A percentile compares a stretch with the other conserved stretches of the same genome.
Conservation (phyloP, 2,329 filamentous ascomycete genomes). For the Penicillium sp. region DNA sequence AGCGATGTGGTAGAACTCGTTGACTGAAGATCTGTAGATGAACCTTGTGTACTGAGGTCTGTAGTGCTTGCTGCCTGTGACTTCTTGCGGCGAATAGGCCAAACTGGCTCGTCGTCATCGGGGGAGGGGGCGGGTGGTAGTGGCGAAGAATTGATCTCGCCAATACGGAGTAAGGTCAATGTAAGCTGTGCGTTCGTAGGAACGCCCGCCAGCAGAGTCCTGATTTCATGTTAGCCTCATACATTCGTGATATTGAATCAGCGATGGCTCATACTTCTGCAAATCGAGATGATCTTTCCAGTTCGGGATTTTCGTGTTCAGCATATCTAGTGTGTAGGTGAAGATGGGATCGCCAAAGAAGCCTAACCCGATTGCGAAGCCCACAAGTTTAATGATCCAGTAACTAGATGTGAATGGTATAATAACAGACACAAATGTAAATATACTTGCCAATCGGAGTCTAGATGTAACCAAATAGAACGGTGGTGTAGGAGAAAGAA, state of each 20-base stretch:
- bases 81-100: slow-evolving; percentile 43
- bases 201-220: slow-evolving; percentile 72
- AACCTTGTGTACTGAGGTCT: slow-evolving; percentile 49
- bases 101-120: slow-evolving; percentile 31
- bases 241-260: too few species aligned
- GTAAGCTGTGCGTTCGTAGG: slow-evolving; percentile 85
- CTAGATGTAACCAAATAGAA: slow-evolving; percentile 58
- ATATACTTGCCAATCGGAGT: slow-evolving; percentile 54
- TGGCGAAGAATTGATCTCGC: slow-evolving; percentile 77
- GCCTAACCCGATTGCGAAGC: slow-evolving; percentile 66
- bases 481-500: slow-evolving; percentile 62
- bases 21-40: neutral
- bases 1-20: neutral
- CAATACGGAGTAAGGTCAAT: slow-evolving; percentile 75
- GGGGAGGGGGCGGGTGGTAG: slow-evolving; percentile 62
- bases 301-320: slow-evolving; percentile 56
- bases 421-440: slow-evolving; percentile 53
- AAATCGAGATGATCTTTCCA: slow-evolving; percentile 76
- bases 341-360: slow-evolving; percentile 81
- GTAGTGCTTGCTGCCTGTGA: slow-evolving; percentile 51
- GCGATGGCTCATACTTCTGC: slow-evolving; percentile 51
- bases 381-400: slow-evolving; percentile 63
- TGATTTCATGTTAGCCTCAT: slow-evolving; percentile 17
- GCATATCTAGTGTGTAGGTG: slow-evolving; percentile 54
- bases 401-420: slow-evolving; percentile 59